Evolutionary conservation across 2,329 filamentous ascomycete species (phyloP).

Genomic region (Sporothrix brasiliensis): DNA sequence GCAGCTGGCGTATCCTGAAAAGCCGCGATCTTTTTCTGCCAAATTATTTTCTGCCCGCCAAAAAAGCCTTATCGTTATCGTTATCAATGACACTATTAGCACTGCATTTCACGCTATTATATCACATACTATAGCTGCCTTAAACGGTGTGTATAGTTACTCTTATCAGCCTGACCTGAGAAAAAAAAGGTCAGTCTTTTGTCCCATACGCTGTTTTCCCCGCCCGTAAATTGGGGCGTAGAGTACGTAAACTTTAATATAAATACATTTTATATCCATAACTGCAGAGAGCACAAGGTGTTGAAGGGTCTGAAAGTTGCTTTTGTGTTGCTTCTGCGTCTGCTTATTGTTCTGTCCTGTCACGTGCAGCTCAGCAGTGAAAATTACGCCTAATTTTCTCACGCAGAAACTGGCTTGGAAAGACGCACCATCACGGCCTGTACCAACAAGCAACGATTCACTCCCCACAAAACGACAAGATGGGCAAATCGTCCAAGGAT

Average conservation of each 20-base stretch:
- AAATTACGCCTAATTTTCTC: constrained; percentile 21
- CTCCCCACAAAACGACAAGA: constrained; percentile 30
- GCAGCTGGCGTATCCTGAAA: no score
- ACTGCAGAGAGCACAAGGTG: no score
- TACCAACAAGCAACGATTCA: neutral
- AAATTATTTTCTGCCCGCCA: constrained; percentile 19
- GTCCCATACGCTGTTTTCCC: no score
- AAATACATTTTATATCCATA: no score
- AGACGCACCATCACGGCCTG: neutral
- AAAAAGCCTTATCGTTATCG: constrained; percentile 16
- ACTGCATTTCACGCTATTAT: no score
- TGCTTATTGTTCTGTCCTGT: neutral
- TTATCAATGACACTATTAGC: neutral
- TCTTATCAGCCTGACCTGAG: neutral
- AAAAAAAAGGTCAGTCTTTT: neutral
- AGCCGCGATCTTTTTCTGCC: constrained; percentile 16
- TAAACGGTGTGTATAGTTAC: neutral
- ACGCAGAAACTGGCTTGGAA: no score
- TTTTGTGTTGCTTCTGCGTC: neutral
- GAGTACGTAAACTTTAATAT: no score
- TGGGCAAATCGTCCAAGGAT: constrained; percentile 98
- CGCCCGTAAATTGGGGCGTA: no score
- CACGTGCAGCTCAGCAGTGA: neutral
- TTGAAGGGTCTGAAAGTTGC: no score
- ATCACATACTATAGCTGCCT: no score